Base-by-base conservation (phyloP, 2,329 filamentous ascomycete genomes). In the Elsinoe perseae region DNA sequence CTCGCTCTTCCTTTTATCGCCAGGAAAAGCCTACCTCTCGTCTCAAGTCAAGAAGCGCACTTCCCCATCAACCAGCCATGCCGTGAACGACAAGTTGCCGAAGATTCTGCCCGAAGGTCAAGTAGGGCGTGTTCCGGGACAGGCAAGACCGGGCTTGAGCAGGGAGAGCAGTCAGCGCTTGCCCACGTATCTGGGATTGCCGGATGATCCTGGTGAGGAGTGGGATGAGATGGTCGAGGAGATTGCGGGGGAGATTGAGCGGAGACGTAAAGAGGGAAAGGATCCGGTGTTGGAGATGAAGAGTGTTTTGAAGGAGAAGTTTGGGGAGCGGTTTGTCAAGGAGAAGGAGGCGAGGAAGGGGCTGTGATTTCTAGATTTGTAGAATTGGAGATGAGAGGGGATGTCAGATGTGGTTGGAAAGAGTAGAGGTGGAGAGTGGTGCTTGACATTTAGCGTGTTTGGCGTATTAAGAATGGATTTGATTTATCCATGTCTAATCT, bases 211-310 rank as follows among this genome's bases (percentile, higher is more conserved):
- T 0, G 83, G 83, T 55, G 75, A 76, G 25, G 89, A 95, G 63
- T 77, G 95, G 50, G 84, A 87, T 58, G 88, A 93, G 65, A 87
- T 87, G 25, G 79, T 95, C 8, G 76, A 79, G 34, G 89, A 95
- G 73, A 78, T 95, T 54, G 82, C 77, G 65, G 76, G 74, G 4
- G 89, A 95, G 70, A 80, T 95, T 30, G 84, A 87, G 66, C 78
- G 75, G 62, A 72, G 80, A 57, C 73, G 69, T 54, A 72, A 72
- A 55, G 74, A 75, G 58, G 73, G 75, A 6, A 54, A 63, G 25
- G 65, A 65, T 7, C 75, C 77, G 7, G 72, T 77, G 3, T 66
- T 71, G 18, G 78, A 82, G 57, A 63, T 83, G 59, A 78, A 77
- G 69, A 70, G 69, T 64, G 74, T 75, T 58, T 73, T 82, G 55